phyloP scores from a whole-genome alignment of 495 filamentous ascomycete species.

The Apiosordaria backusii region DNA sequence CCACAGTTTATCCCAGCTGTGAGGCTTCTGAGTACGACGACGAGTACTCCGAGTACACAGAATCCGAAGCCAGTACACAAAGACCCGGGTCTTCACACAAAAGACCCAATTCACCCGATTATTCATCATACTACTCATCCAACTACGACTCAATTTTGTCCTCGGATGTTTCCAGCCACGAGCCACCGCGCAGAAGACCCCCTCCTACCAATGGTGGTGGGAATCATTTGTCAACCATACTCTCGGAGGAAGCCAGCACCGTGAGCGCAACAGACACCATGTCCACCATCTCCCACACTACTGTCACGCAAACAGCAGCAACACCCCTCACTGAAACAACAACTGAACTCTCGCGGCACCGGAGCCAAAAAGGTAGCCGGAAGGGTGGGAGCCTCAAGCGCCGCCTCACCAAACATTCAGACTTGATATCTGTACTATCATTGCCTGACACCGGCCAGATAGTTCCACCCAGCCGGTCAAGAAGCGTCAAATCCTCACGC shows the following conservation, averaged over 20 bases:
- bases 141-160: conserved; percentile 34
- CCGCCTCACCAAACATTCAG: conserved; percentile 84
- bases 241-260: conserved; percentile 59
- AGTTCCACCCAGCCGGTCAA: conserved; percentile 38
- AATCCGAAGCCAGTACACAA: conserved; percentile 25
- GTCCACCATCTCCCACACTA: conserved; percentile 46
- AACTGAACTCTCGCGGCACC: neutral
- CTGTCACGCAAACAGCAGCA: conserved; percentile 46
- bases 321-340: conserved; percentile 4
- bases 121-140: conserved; percentile 17
- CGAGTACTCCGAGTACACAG: conserved; percentile 15
- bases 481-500: conserved; percentile 63
- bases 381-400: conserved; percentile 55
- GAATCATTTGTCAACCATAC: conserved; percentile 72
- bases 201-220: conserved; percentile 53
- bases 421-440: conserved; percentile 89
- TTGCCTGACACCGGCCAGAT: conserved; percentile 59
- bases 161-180: conserved; percentile 24
- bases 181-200: conserved; percentile 43
- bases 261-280: conserved; percentile 41
- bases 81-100: conserved; percentile 22
- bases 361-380: conserved; percentile 23
- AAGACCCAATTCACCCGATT: conserved; percentile 32
- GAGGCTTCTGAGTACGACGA: conserved; percentile 32
- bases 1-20: conserved; percentile 44